phyloP scores from a whole-genome alignment of 2,329 filamentous ascomycete genomes.

The Epichloe amarillans region DNA sequence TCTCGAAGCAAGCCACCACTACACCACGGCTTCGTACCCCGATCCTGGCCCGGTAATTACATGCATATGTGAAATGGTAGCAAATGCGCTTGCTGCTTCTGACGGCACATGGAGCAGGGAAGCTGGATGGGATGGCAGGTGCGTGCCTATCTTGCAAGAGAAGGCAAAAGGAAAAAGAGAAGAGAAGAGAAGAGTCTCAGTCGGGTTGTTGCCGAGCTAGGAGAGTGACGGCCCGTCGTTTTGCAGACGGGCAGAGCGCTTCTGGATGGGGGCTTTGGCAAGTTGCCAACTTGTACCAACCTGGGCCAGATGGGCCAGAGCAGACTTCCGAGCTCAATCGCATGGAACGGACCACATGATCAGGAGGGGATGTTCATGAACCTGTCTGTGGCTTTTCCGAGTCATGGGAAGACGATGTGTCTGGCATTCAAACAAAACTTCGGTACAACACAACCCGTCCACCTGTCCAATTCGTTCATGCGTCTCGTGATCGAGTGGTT shows the following conservation, averaged over 20 bases:
- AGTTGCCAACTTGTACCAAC: no score
- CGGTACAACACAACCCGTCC: background rate
- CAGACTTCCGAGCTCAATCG: no score
- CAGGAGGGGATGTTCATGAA: background rate
- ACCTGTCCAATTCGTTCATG: background rate
- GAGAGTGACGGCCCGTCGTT: no score
- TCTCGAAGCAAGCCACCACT: background rate
- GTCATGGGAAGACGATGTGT: no score
- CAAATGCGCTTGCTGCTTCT: background rate
- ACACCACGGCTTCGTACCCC: background rate
- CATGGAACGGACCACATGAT: background rate
- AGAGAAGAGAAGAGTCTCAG: background rate
- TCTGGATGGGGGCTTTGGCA: no score
- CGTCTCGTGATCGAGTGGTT: background rate
- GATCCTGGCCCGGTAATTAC: background rate
- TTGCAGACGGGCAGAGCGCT: background rate
- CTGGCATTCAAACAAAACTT: no score
- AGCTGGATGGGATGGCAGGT: background rate
- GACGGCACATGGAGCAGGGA: background rate
- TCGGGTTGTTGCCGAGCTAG: no score
- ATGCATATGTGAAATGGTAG: background rate
- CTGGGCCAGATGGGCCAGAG: no score
- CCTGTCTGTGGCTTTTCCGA: background rate
- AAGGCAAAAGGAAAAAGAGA: background rate
- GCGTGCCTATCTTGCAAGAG: background rate